Evolutionary conservation across 2,329 filamentous ascomycete genomes (phyloP), one percentile per base, ranked within the genome.

Genomic region (Fusarium dlaminii): DNA sequence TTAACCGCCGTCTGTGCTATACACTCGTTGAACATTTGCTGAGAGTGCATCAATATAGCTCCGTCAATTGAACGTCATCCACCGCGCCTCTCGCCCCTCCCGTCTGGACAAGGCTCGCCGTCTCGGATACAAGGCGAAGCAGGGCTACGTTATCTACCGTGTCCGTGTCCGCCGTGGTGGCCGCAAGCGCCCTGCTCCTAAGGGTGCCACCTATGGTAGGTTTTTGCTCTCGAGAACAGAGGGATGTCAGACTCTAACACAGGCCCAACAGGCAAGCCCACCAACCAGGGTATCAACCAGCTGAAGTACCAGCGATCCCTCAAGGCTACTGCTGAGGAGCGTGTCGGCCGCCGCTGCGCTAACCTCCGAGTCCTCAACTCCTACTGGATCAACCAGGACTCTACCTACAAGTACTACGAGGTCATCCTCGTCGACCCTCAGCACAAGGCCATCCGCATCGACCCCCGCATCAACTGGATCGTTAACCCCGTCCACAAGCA

Each of bases 381-480:
- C 77, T 99, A 99, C 95, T 99, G 97, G 97, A 94, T 99, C 91
- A 99, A 99, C 94, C 95, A 98, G 91, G 96, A 99, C 90, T 98
- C 95, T 73, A 99, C 96, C 88, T 99, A 98, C 94, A 99, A 99
- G 92, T 99, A 99, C 94, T 99, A 91, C 90, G 96, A 99, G 90
- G 92, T 98, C 87, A 98, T 99, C 90, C 94, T 98, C 84, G 96
- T 99, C 85, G 96, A 99, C 90, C 96, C 96, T 86, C 94, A 97
- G 90, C 96, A 99, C 94, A 98, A 98, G 92, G 96, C 96, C 84
- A 99, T 99, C 91, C 96, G 96, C 87, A 94, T 93, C 84, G 96
- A 99, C 87, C 90, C 96, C 83, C 95, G 96, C 88, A 98, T 99
- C 94, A 99, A 98, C 94, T 99, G 96, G 96, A 99, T 99, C 91